phyloP scores from a whole-genome alignment of 2,329 filamentous ascomycete species.

The Kalmusia sp. region DNA sequence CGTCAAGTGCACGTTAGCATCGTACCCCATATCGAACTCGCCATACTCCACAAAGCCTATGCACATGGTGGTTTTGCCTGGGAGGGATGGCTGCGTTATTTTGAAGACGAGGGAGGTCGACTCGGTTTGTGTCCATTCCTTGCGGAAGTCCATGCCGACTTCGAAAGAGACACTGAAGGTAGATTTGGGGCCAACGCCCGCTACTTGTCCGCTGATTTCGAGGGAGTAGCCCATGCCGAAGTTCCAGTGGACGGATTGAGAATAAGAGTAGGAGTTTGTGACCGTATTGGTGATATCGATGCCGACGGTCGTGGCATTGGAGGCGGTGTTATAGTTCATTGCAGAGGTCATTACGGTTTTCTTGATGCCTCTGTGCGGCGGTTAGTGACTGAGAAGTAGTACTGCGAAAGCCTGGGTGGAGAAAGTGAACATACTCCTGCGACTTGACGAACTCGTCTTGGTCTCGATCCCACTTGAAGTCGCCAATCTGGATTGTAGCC shows the following conservation, averaged over 20 bases:
- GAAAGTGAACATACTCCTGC: background rate
- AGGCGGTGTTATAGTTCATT: background rate
- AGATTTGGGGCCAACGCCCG: conserved; percentile 5
- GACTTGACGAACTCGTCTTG: conserved; percentile 4
- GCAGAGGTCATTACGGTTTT: background rate
- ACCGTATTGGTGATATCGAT: background rate
- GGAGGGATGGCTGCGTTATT: background rate
- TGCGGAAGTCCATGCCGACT: background rate
- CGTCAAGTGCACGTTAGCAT: conserved; percentile 1
- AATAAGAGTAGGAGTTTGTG: conserved; percentile 3
- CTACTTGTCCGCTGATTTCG: conserved; percentile 12
- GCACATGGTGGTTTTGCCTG: conserved; percentile 8
- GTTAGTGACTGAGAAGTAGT: conserved; percentile 4
- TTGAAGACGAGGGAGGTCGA: background rate
- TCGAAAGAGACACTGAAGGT: background rate
- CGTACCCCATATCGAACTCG: conserved; percentile 8
- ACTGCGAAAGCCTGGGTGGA: too few species aligned
- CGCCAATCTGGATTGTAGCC: conserved; percentile 5
- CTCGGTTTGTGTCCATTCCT: conserved; percentile 1
- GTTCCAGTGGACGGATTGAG: background rate
- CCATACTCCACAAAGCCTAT: conserved; percentile 1
- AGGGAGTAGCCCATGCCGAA: conserved; percentile 5
- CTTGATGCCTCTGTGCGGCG: conserved; percentile 3
- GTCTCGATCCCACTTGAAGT: conserved; percentile 9
- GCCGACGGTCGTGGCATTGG: background rate